A percentile compares a stretch with the other conserved stretches of the same genome.
These are phyloP conservation scores for Hirsutella rhossiliensis DNA, from an alignment of 2,329 filamentous ascomycete species.

Conservation along the genomic window DNA sequence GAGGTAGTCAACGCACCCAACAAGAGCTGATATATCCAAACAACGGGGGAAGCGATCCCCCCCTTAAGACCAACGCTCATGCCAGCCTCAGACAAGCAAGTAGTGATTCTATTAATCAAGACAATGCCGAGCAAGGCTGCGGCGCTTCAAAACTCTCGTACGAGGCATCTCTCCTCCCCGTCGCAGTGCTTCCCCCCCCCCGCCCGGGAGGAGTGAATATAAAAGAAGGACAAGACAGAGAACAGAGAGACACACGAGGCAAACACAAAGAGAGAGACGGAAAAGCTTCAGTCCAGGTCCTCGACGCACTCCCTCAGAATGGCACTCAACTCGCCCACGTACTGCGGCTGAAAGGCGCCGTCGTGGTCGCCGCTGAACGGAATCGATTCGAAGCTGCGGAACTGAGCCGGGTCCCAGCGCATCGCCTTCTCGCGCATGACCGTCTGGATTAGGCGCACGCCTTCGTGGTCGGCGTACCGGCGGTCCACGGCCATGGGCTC, in stretches of 20 bases:
- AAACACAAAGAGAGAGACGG: not conserved
- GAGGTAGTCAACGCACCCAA: no score
- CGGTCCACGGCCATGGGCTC: constrained; percentile 1
- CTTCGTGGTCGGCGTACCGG: not conserved
- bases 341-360: constrained; percentile 9
- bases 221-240: not conserved
- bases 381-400: constrained; percentile 8
- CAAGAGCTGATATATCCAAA: no score
- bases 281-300: constrained; percentile 3
- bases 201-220: not conserved
- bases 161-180: no score
- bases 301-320: constrained; percentile 9
- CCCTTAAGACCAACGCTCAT: no score
- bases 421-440: constrained; percentile 10
- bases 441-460: constrained; percentile 4
- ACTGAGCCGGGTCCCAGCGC: constrained; percentile 9
- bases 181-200: no score
- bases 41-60: no score
- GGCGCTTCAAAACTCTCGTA: no score
- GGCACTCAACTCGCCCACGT: constrained; percentile 9
- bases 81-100: no score
- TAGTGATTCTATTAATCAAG: no score
- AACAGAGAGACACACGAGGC: no score
- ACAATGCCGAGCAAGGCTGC: no score
- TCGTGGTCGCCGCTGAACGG: constrained; percentile 12